Conservation (phyloP, 805 yeast species). For the Kazachstania viticola region DNA sequence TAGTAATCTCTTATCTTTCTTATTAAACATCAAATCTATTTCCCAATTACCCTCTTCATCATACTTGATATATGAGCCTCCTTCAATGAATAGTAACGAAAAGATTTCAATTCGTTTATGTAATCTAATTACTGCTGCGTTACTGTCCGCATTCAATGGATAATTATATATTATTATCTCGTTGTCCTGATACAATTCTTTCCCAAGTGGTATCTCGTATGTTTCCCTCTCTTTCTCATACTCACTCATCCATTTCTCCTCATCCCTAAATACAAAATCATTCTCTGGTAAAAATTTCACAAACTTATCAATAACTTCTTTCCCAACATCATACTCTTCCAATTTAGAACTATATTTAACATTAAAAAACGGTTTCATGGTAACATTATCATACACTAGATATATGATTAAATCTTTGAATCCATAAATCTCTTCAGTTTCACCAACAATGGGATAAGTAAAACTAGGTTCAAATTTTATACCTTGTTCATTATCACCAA, state of each 20-base stretch:
- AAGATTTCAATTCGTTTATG: constrained; percentile 61
- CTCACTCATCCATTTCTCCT: constrained; percentile 51
- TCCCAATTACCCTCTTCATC: constrained; percentile 71
- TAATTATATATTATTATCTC: constrained; percentile 35
- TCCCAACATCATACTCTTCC: constrained; percentile 30
- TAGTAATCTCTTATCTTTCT: constrained; percentile 34
- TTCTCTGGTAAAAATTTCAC: constrained; percentile 47
- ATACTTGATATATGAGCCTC: constrained; percentile 75
- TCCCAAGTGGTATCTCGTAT: constrained; percentile 33
- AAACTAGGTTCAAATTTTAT: constrained; percentile 64
- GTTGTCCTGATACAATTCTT: constrained; percentile 24
- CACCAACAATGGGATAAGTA: constrained; percentile 92
- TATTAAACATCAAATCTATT: constrained; percentile 41
- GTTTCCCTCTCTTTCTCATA: constrained; percentile 36
- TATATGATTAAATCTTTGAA: constrained; percentile 57
- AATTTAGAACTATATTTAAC: constrained; percentile 45
- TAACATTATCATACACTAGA: constrained; percentile 59
- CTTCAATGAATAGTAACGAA: constrained; percentile 80
- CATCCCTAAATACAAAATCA: constrained; percentile 49
- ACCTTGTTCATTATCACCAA: constrained; percentile 48
- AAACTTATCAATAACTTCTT: constrained; percentile 45
- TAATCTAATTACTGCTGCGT: background rate
- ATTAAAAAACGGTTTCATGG: constrained; percentile 62
- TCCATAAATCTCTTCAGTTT: constrained; percentile 80
- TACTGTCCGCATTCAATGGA: constrained; percentile 11